phyloP scores from a whole-genome alignment of 371 early-diverging fungal species.

The Blakeslea trispora region DNA sequence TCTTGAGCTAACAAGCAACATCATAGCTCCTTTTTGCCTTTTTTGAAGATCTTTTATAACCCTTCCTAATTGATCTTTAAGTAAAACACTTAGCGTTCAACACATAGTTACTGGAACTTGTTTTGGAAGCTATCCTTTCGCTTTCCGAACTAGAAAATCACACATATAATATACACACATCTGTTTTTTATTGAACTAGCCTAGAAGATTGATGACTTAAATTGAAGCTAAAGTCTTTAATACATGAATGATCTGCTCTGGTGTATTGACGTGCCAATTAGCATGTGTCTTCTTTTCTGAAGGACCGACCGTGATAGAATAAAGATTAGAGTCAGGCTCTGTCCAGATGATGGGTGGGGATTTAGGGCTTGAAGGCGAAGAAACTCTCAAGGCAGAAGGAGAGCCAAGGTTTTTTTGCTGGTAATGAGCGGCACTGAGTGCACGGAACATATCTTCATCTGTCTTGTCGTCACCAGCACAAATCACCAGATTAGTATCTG shows the following conservation, averaged over 20 bases:
- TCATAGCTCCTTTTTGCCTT: no score
- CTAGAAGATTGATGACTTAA: no score
- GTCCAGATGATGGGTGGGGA: constrained; percentile 10
- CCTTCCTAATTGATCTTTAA: no score
- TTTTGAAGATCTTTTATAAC: no score
- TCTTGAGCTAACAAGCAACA: no score
- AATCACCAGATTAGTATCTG: constrained; percentile 79
- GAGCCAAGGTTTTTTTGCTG: constrained; percentile 12
- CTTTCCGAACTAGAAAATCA: no score
- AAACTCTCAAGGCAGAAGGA: not conserved
- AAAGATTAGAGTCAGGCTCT: constrained; percentile 16
- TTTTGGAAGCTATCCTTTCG: no score
- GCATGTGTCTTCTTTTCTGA: constrained; percentile 83
- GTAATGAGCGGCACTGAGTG: constrained; percentile 40
- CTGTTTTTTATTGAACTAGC: no score
- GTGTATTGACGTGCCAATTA: constrained; percentile 69
- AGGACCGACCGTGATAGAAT: constrained; percentile 34
- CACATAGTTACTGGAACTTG: no score
- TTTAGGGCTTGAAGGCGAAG: not conserved
- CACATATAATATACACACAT: no score
- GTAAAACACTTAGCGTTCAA: no score
- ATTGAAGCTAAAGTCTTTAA: constrained; percentile 24
- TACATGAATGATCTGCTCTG: constrained; percentile 48
- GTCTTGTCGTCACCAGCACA: constrained; percentile 97
- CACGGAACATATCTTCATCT: constrained; percentile 94